Evolutionary conservation across 768 basidiomycete genomes (phyloP), one percentile per base, ranked within the genome.

Genomic region (Dictyophora rubrovolvata): DNA sequence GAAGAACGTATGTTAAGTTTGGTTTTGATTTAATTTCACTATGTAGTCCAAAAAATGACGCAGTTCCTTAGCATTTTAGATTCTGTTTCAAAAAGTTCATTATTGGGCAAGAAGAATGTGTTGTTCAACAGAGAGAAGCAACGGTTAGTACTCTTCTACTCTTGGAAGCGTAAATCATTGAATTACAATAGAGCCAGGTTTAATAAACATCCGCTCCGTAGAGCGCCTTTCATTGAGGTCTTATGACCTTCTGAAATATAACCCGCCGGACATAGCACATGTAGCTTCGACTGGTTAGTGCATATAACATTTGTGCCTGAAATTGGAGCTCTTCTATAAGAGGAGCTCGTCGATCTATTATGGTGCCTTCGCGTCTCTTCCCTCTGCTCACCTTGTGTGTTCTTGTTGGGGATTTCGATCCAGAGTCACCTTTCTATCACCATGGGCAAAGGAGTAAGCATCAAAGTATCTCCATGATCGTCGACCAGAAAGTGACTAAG

Each of bases 361-460:
- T 7, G 53, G 18, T 54, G 5, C 8, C 34, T 17, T 54, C 34
- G 18, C 36, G 22, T 20, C 34, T 22, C 53, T 36, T 35, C 51
- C 14, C 33, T 17, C 51, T 11, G 2, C 33, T 54, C 53, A 54
- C 18, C 18, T 14, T 14, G 12, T 14, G 42, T n/a, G 10, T 18
- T 54, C 53, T 54, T 23, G 36, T 36, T 14, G 18, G 18, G 50
- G 50, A 22, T 18, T 8, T 16, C 48, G 48, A 48, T 2, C 20
- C 33, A 54, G 53, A 36, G n/a, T n/a, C 42, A 12, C 4, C 42
- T 4, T 12, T 42, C 14, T 33, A 17, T 23, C 36, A 48, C 12
- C 55, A 56, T 56, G 55, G 55, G 55, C 23, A 56, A 56, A 56
- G 55, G 55, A 46, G 55, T 56, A 37, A n/a, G 55, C 42, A 10